Percentiles rank a stretch among this genome's conserved stretches.
Conservation (phyloP, 345 rosid genomes). For the Microcos paniculata region DNA sequence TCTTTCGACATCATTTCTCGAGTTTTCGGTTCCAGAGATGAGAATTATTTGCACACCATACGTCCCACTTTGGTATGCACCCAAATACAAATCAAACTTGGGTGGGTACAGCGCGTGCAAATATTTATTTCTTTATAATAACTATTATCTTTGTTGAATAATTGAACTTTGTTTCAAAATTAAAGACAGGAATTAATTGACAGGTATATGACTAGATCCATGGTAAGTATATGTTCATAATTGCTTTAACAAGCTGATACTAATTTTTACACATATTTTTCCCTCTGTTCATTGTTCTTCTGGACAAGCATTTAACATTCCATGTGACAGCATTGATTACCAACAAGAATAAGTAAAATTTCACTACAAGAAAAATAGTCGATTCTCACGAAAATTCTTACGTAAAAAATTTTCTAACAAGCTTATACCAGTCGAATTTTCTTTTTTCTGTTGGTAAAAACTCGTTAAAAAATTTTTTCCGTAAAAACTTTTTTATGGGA, state of each 20-base stretch:
- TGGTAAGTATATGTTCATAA: neutral
- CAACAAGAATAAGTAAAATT: neutral
- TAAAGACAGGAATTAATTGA: neutral
- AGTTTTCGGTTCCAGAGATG: constrained; percentile 3
- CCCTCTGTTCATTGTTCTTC: neutral
- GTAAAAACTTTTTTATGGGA: no score
- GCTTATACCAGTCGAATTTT: no score
- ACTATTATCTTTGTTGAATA: neutral
- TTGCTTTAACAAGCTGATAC: neutral
- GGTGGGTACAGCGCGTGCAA: no score
- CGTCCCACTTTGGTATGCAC: no score
- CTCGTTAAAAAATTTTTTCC: no score
- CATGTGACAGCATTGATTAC: neutral
- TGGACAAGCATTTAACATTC: neutral
- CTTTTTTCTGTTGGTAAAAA: no score
- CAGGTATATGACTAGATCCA: neutral
- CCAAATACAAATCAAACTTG: no score
- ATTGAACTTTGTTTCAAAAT: neutral
- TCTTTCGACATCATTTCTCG: neutral
- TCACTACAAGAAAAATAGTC: no score
- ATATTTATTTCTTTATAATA: no score
- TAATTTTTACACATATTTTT: neutral
- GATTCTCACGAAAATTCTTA: no score
- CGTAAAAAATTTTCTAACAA: no score
- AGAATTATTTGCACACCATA: neutral